These are phyloP conservation scores for Apiotrichum gamsii DNA, from an alignment of 1,284 basidiomycete species.

Conservation along the genomic window DNA sequence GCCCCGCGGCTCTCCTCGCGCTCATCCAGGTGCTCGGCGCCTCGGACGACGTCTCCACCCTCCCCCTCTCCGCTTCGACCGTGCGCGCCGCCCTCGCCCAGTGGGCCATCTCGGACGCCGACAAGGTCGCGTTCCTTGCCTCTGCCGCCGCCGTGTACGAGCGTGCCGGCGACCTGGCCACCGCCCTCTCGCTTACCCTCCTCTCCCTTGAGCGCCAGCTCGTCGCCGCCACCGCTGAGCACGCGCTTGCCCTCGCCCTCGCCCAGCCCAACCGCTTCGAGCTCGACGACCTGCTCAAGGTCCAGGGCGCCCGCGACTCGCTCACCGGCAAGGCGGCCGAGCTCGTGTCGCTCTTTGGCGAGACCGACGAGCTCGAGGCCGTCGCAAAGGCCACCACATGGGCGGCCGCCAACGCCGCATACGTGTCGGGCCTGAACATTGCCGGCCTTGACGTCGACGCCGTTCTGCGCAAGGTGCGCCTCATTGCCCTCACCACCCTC, in stretches of 20 bases:
- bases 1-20: constrained; percentile 60
- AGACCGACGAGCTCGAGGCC: constrained; percentile 64
- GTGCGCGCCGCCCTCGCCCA: constrained; percentile 69
- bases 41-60: constrained; percentile 58
- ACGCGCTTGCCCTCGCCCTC: constrained; percentile 54
- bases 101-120: constrained; percentile 63
- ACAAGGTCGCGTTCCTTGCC: constrained; percentile 66
- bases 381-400: constrained; percentile 63
- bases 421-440: constrained; percentile 58
- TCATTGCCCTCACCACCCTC: constrained; percentile 71
- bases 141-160: constrained; percentile 60
- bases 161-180: constrained; percentile 51
- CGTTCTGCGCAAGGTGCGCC: constrained; percentile 72
- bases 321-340: constrained; percentile 31
- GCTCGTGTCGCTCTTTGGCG: constrained; percentile 47
- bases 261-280: constrained; percentile 66
- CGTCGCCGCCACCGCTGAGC: constrained; percentile 30
- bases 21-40: constrained; percentile 56
- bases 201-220: constrained; percentile 52
- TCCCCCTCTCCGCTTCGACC: constrained; percentile 59
- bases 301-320: constrained; percentile 33
- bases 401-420: constrained; percentile 54
- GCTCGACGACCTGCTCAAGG: constrained; percentile 65
- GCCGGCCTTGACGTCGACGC: constrained; percentile 45
- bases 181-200: constrained; percentile 52